Percentiles rank a stretch among this genome's conserved stretches.
Conservation (phyloP, 148 eudicot species). For the Oxyria digyna region DNA sequence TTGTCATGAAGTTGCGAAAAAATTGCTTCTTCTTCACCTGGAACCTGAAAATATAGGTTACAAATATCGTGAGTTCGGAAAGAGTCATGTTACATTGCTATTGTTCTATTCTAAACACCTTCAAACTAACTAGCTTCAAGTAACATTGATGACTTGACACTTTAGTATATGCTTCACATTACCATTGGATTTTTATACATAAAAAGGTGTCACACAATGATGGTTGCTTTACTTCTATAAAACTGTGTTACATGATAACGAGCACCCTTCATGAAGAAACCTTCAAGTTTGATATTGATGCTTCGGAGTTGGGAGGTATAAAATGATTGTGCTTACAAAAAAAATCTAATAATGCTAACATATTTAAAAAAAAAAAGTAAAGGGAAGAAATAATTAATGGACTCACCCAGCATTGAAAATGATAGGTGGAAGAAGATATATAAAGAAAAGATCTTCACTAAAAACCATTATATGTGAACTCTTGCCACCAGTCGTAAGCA, state of each 20-base stretch:
- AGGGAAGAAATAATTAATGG: background rate
- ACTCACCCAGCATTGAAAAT: slow-evolving; percentile 81
- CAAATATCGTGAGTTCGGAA: slow-evolving; percentile 2
- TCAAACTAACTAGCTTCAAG: background rate
- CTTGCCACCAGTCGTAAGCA: slow-evolving; percentile 42
- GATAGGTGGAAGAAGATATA: slow-evolving; percentile 78
- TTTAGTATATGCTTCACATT: background rate
- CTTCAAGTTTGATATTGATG: background rate
- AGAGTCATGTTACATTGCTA: background rate
- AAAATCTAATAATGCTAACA: background rate
- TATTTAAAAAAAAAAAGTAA: background rate
- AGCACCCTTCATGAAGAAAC: background rate
- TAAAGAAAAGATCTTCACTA: slow-evolving; percentile 79
- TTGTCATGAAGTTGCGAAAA: slow-evolving; percentile 71
- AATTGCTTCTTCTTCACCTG: slow-evolving; percentile 83
- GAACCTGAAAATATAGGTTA: slow-evolving; percentile 34
- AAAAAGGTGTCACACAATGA: too few relatives aligned
- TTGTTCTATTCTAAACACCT: background rate
- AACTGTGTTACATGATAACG: background rate
- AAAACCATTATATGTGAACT: slow-evolving; percentile 60
- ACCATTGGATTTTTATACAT: background rate
- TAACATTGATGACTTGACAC: background rate
- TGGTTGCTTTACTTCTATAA: too few relatives aligned
- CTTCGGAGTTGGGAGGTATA: background rate
- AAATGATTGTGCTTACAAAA: background rate